phyloP scores from a whole-genome alignment of 169 alveolate species.

The Cystoisospora suis region DNA sequence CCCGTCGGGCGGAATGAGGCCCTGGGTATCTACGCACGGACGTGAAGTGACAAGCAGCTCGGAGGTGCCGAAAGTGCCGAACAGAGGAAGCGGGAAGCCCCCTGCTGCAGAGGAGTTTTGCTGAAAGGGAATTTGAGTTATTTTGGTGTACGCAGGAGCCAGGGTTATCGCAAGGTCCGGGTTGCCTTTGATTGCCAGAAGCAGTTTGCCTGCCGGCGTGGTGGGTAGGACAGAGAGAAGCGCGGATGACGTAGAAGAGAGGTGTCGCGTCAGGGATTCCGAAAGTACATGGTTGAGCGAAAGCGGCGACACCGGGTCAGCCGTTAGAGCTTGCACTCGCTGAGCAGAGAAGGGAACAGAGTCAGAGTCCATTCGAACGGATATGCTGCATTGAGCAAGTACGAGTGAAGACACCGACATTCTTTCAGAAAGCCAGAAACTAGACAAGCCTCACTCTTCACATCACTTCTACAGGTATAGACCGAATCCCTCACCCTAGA shows the following conservation, averaged over 20 bases:
- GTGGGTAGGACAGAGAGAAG: not conserved
- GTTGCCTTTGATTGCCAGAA: not conserved
- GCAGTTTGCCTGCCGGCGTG: not conserved
- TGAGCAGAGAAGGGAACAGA: not conserved
- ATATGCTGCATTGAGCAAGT: no score
- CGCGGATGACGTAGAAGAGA: not conserved
- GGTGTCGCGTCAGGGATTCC: slow-evolving; percentile 3
- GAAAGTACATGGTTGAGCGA: not conserved
- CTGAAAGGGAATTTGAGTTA: not conserved
- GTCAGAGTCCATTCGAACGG: not conserved
- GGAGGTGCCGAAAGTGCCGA: slow-evolving; percentile 11
- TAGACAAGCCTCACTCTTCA: no score
- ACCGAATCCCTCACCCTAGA: no score
- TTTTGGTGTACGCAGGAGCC: not conserved
- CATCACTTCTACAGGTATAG: no score
- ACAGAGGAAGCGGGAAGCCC: not conserved
- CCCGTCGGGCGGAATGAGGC: slow-evolving; percentile 7
- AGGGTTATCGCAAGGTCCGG: not conserved
- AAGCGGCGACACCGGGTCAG: not conserved
- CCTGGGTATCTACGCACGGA: not conserved
- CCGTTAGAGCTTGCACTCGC: not conserved
- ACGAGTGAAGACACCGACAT: no score
- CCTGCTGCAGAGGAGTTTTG: not conserved
- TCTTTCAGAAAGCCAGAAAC: no score
- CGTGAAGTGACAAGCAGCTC: slow-evolving; percentile 18